Evolutionary conservation across 2,329 filamentous ascomycete genomes (phyloP).

Genomic region (Calycina herbarum): DNA sequence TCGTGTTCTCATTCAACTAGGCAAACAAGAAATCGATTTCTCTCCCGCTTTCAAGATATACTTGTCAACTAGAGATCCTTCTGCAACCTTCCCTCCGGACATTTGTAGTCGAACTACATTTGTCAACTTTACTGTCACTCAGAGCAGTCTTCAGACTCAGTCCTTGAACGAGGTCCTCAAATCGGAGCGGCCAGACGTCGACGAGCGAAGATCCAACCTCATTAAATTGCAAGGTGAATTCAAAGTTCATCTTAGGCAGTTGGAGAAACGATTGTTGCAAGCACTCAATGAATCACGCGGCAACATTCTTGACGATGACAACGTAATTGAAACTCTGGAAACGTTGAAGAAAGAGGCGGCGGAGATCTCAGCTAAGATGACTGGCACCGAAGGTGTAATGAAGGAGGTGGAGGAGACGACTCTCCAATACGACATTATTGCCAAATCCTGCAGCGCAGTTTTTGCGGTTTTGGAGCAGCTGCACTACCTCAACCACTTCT

Average conservation of each 20-base stretch:
- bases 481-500: slow-evolving; percentile 98
- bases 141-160: slow-evolving; percentile 97
- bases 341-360: slow-evolving; percentile 96
- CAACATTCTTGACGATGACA: slow-evolving; percentile 97
- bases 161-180: slow-evolving; percentile 97
- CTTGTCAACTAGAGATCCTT: slow-evolving; percentile 92
- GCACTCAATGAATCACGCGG: slow-evolving; percentile 96
- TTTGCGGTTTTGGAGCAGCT: slow-evolving; percentile 96
- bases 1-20: slow-evolving; percentile 95
- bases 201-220: slow-evolving; percentile 92
- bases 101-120: slow-evolving; percentile 98
- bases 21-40: slow-evolving; percentile 98
- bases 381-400: slow-evolving; percentile 97
- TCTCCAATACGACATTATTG: slow-evolving; percentile 88
- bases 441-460: slow-evolving; percentile 91
- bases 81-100: slow-evolving; percentile 91
- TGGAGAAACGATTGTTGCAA: slow-evolving; percentile 91
- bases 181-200: slow-evolving; percentile 94
- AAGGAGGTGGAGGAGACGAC: slow-evolving; percentile 96
- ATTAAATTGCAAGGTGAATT: slow-evolving; percentile 99
- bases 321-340: slow-evolving; percentile 96
- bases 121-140: slow-evolving; percentile 98
- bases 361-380: slow-evolving; percentile 95
- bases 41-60: slow-evolving; percentile 95
- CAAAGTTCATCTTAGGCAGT: slow-evolving; percentile 92